Conservation (phyloP, 2,329 filamentous ascomycete genomes). For the Apiospora pterosperma region DNA sequence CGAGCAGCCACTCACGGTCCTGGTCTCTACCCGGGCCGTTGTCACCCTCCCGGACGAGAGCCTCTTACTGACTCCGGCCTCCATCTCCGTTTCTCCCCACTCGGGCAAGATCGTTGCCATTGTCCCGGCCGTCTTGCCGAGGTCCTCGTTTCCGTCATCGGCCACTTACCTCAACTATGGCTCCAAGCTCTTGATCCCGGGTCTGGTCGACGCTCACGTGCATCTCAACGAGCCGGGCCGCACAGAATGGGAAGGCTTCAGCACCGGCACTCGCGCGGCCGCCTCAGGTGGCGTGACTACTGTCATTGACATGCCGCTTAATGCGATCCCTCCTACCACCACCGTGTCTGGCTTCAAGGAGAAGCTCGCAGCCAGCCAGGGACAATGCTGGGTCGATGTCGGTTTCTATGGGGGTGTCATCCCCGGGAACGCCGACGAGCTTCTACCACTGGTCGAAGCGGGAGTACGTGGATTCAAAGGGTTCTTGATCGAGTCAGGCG, state of each 20-base stretch:
- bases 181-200: constrained; percentile 80
- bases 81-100: constrained; percentile 70
- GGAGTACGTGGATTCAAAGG: constrained; percentile 97
- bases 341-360: constrained; percentile 77
- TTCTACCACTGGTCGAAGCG: constrained; percentile 75
- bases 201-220: constrained; percentile 93
- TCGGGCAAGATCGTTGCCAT: constrained; percentile 85
- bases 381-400: constrained; percentile 98
- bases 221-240: constrained; percentile 96
- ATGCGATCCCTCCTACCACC: constrained; percentile 94
- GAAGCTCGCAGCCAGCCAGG: constrained; percentile 79
- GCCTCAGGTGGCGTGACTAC: constrained; percentile 96
- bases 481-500: constrained; percentile 94
- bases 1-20: constrained; percentile 56
- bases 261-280: constrained; percentile 88
- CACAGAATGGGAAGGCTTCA: constrained; percentile 98
- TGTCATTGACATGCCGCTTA: constrained; percentile 95
- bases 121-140: constrained; percentile 69
- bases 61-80: constrained; percentile 71
- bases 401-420: constrained; percentile 96
- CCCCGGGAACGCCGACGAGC: constrained; percentile 78
- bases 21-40: constrained; percentile 81
- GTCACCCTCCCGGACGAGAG: constrained; percentile 65
- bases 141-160: constrained; percentile 67
- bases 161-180: constrained; percentile 80